Evolutionary conservation across 495 filamentous ascomycete species (phyloP).

Genomic region (Bryoglossum gracile): DNA sequence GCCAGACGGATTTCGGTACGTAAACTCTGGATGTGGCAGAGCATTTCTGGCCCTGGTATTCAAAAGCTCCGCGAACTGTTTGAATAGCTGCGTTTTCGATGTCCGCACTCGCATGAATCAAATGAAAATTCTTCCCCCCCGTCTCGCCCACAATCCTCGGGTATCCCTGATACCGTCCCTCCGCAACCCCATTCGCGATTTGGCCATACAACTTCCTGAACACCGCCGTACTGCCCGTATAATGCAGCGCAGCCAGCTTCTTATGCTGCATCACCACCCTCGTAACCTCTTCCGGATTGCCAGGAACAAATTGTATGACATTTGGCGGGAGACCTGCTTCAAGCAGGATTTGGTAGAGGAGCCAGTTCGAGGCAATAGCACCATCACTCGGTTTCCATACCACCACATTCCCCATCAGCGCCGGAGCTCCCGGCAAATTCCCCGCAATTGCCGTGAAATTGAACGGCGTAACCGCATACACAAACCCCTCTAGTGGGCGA

Average conservation of each 20-base stretch:
- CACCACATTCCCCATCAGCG: constrained; percentile 79
- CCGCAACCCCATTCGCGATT: constrained; percentile 61
- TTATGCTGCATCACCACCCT: constrained; percentile 57
- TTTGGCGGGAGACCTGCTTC: constrained; percentile 74
- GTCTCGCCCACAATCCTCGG: constrained; percentile 82
- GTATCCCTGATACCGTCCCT: constrained; percentile 63
- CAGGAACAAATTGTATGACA: constrained; percentile 79
- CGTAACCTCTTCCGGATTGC: constrained; percentile 68
- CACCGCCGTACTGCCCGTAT: constrained; percentile 73
- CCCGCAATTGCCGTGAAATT: constrained; percentile 86
- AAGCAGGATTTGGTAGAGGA: constrained; percentile 79
- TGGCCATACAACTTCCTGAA: constrained; percentile 68
- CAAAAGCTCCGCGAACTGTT: constrained; percentile 80
- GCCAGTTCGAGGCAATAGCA: constrained; percentile 63
- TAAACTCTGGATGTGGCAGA: constrained; percentile 74
- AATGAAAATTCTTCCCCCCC: constrained; percentile 88
- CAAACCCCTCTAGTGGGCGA: constrained; percentile 77
- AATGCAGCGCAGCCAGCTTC: constrained; percentile 72
- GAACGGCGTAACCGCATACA: constrained; percentile 81
- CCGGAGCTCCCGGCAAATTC: constrained; percentile 66
- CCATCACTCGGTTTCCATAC: constrained; percentile 83
- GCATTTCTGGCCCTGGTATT: constrained; percentile 89
- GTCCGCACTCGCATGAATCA: constrained; percentile 69
- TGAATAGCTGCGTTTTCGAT: constrained; percentile 68
- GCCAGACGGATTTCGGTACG: constrained; percentile 62